These are phyloP conservation scores for Trichosporon asahii DNA, from an alignment of 1,284 basidiomycete genomes.

Conservation along the genomic window DNA sequence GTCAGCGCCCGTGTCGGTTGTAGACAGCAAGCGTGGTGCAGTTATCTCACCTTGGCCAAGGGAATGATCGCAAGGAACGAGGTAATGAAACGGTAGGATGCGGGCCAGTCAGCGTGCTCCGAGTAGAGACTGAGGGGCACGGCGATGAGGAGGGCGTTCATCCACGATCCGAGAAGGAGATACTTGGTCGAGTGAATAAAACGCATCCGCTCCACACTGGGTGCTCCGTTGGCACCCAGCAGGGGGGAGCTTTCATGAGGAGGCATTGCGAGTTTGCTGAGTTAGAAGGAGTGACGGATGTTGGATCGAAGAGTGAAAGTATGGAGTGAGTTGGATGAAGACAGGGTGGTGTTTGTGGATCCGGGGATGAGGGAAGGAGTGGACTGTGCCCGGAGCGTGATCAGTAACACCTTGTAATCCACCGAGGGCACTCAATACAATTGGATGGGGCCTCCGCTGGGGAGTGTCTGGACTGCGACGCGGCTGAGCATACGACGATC, in stretches of 20 bases:
- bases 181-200: slow-evolving; percentile 60
- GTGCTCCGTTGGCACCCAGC: slow-evolving; percentile 20
- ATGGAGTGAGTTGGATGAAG: background rate
- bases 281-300: background rate
- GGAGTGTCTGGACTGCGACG: background rate
- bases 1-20: background rate
- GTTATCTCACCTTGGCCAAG: slow-evolving; percentile 64
- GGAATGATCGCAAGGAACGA: slow-evolving; percentile 84
- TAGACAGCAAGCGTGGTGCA: background rate
- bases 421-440: background rate
- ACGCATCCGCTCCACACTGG: background rate
- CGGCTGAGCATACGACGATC: background rate
- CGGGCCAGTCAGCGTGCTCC: slow-evolving; percentile 61
- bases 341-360: background rate
- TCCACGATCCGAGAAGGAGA: slow-evolving; percentile 65
- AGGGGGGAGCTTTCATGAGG: slow-evolving; percentile 29
- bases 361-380: background rate
- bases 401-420: background rate
- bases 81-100: slow-evolving; percentile 74
- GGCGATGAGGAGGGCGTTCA: slow-evolving; percentile 74
- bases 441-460: too few relatives aligned
- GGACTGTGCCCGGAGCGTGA: background rate
- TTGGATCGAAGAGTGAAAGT: background rate
- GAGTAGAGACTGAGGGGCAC: slow-evolving; percentile 65
- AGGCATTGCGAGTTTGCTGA: slow-evolving; percentile 19